Conservation (phyloP, 768 basidiomycete genomes). For the Lactifluus hygrophoroides region DNA sequence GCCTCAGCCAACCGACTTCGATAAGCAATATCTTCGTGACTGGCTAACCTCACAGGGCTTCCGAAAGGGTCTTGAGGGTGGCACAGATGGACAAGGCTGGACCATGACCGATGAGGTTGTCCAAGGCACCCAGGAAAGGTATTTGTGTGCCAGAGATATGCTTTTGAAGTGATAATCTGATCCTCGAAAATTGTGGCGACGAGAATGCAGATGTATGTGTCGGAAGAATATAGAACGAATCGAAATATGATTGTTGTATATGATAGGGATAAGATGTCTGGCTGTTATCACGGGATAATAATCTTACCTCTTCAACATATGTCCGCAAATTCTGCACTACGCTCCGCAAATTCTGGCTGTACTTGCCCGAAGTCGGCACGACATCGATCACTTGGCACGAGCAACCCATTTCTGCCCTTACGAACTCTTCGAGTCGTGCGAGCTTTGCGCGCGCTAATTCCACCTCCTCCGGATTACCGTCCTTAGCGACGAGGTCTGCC, state of each 20-base stretch:
- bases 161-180: constrained; percentile 25
- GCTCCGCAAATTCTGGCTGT: too few species aligned
- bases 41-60: constrained; percentile 74
- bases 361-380: too few species aligned
- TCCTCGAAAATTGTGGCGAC: neutral
- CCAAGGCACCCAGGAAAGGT: constrained; percentile 65
- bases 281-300: neutral
- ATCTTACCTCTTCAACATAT: constrained; percentile 50
- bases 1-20: constrained; percentile 81
- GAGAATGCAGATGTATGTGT: neutral
- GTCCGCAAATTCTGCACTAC: constrained; percentile 61
- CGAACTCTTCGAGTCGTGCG: too few species aligned
- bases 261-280: too few species aligned
- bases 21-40: constrained; percentile 95
- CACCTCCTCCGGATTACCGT: constrained; percentile 38
- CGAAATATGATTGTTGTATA: too few species aligned
- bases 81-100: constrained; percentile 68
- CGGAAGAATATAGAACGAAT: neutral
- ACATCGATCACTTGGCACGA: constrained; percentile 47
- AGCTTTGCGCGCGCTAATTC: constrained; percentile 49
- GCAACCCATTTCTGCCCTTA: constrained; percentile 38
- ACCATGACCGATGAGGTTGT: constrained; percentile 67
- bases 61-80: constrained; percentile 65
- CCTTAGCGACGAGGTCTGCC: too few species aligned
- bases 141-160: constrained; percentile 64